Evolutionary conservation across 768 basidiomycete species (phyloP).

Genomic region (Tulasnella sp.): DNA sequence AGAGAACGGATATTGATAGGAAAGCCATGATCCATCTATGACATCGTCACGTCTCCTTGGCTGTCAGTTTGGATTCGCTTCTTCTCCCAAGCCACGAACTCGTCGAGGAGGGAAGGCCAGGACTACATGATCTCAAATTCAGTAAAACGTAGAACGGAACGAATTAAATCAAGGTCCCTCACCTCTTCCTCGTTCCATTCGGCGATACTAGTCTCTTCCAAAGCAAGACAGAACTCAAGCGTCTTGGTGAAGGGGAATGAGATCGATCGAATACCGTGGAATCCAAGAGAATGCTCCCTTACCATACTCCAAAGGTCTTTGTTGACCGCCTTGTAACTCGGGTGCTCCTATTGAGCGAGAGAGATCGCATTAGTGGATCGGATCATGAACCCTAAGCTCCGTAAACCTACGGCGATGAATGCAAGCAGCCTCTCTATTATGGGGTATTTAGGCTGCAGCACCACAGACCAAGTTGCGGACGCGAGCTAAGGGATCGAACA

Average conservation of each 20-base stretch:
- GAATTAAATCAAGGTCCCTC: not conserved
- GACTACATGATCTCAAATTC: slow-evolving; percentile 1
- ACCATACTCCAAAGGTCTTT: slow-evolving; percentile 90
- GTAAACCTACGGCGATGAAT: slow-evolving; percentile 62
- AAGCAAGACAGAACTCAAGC: slow-evolving; percentile 28
- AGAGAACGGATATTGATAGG: not conserved
- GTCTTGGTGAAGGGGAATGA: slow-evolving; percentile 8
- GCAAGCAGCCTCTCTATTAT: slow-evolving; percentile 65
- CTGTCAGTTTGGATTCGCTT: not conserved
- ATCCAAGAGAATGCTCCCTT: slow-evolving; percentile 31
- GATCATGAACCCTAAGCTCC: not conserved
- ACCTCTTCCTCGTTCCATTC: slow-evolving; percentile 29
- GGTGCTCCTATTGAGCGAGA: slow-evolving; percentile 47
- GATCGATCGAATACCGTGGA: not conserved
- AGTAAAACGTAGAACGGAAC: not conserved
- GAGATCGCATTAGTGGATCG: not conserved
- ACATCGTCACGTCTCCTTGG: slow-evolving; percentile 24
- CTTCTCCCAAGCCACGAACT: slow-evolving; percentile 33
- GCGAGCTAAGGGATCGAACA: slow-evolving; percentile 55
- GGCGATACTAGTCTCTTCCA: not conserved
- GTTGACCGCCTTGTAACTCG: slow-evolving; percentile 74
- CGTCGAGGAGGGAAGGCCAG: slow-evolving; percentile 31
- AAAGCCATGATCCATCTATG: not conserved
- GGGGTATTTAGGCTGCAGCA: slow-evolving; percentile 67
- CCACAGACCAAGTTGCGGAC: slow-evolving; percentile 73